Evolutionary conservation across 371 early-diverging fungal genomes (phyloP), one percentile per base, ranked within the genome.

Genomic region (Mucor indicus): DNA sequence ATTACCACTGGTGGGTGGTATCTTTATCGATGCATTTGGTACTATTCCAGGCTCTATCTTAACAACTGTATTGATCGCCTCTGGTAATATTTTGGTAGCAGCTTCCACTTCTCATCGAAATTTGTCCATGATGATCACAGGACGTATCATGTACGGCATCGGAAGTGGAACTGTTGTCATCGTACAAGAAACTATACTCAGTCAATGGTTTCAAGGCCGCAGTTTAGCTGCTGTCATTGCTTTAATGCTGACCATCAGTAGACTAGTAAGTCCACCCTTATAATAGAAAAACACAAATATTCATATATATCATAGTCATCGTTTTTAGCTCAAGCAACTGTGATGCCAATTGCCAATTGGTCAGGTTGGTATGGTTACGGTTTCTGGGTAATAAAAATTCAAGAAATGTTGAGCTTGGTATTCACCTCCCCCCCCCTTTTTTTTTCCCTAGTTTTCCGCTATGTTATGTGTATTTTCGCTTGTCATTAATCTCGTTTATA

Each of bases 1-100:
- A 9, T 44, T 86, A 24, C 88, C 88, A 1, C 59, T 86, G 2
- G 52, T 86, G 10, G 87, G 86, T 19, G 88, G 88, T n/a, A 65
- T 86, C 33, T 85, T 85, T 55, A 76, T 87, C 19, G 87, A 87
- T 45, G 63, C 80, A 23, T 86, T 86, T 66, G 87, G 87, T 13
- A 83, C 85, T 12, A 61, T 75, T 13, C 55, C 72, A 5, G 87
- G 87, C 9, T 82, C 87, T 10, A 63, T 86, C n/a, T 30, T 84
- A 4, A 77, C 87, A 17, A 86, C 84, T 1, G 54, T 73, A 5
- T 49, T 84, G 30, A 84, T 86, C 39, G 74, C 80, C 36, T 39
- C 64, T 1, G 87, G 87, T 15, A 84, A 80, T 50, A 55, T 78
- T 20, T 53, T 86, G 6, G 80, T 84, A 1, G 83, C 87, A 8